Base-by-base conservation (phyloP, 177 flowering plant species). In the Vitis hybrid region DNA sequence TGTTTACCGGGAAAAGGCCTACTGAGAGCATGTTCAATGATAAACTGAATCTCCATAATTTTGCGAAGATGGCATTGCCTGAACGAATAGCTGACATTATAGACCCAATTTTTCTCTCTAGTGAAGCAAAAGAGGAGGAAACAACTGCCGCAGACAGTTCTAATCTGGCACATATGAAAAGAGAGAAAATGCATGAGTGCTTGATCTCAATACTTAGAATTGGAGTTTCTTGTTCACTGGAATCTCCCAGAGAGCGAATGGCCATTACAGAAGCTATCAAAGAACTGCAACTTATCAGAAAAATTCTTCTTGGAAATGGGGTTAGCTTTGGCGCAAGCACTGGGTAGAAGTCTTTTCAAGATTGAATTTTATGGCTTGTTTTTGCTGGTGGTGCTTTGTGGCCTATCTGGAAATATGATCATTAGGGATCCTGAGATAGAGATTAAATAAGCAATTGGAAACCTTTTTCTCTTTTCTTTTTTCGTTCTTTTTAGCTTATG, bases 1-100 rank as follows among this genome's bases (percentile, higher is more conserved):
- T 71, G 68, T 50, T 71, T 20, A 64, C 74, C 1, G 74, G 68
- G 45, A 71, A 57, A 15, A 71, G 50, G 15, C 73, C 74, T 10
- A 64, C 74, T 16, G 48, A 65, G 29, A 57, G 26, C n/a, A 65
- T 53, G 63, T 71, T 71, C 50, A 14, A 6, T 14, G 74, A 45
- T 9, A 39, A 63, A 18, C 9, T 64, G 50, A 64, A 31, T 26
- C 74, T 71, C 9, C 71, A 59, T 60, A 59, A 29, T 20, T 53
- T 49, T 16, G 62, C 10, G 11, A 19, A 52, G 48, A 19, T 51
- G 34, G 71, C 71, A 59, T 15, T 62, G 56, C 53, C 63, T 12
- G 53, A 12, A 59, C 20, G 58, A 12, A 13, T 49, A 14, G 50
- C 14, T 22, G 64, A 68, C 54, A 68, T 59, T 57, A 0, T 68